Evolutionary conservation across 257 asterid species (phyloP).

Genomic region (Salvia hispanica): DNA sequence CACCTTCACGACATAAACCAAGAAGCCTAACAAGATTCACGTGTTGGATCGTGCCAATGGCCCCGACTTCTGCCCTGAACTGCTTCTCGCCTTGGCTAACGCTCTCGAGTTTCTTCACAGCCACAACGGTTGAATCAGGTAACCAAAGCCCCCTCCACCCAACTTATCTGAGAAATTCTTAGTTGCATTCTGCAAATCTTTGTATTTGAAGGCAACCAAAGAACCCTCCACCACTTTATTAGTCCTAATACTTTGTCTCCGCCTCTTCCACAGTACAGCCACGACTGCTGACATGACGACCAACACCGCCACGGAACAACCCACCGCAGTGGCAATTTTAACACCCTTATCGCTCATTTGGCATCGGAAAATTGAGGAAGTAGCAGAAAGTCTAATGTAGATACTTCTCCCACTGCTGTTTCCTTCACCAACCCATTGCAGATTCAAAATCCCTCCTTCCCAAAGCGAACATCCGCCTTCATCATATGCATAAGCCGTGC

Average conservation of each 20-base stretch:
- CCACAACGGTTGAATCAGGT: constrained; percentile 40
- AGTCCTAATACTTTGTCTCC: constrained; percentile 22
- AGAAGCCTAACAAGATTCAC: constrained; percentile 55
- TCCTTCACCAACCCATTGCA: constrained; percentile 39
- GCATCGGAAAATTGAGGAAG: constrained; percentile 35
- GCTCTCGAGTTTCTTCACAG: constrained; percentile 53
- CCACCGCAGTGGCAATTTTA: constrained; percentile 32
- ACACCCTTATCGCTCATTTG: constrained; percentile 28
- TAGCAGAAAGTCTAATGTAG: constrained; percentile 40
- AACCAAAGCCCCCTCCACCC: constrained; percentile 62
- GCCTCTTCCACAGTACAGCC: constrained; percentile 29
- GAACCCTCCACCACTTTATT: constrained; percentile 40
- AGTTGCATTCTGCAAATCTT: too few species aligned
- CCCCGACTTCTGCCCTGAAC: constrained; percentile 50
- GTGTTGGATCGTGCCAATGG: constrained; percentile 50
- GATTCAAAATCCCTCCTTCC: constrained; percentile 41
- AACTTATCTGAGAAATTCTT: constrained; percentile 47
- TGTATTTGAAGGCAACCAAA: constrained; percentile 42
- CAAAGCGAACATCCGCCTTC: constrained; percentile 42
- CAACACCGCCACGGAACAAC: constrained; percentile 33
- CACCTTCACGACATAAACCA: constrained; percentile 49
- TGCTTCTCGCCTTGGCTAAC: constrained; percentile 55
- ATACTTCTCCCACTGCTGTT: constrained; percentile 38
- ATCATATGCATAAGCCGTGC: too few species aligned
- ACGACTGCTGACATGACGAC: constrained; percentile 23